Evolutionary conservation across 2,329 filamentous ascomycete genomes (phyloP).

Genomic region (Trichoderma sp.): DNA sequence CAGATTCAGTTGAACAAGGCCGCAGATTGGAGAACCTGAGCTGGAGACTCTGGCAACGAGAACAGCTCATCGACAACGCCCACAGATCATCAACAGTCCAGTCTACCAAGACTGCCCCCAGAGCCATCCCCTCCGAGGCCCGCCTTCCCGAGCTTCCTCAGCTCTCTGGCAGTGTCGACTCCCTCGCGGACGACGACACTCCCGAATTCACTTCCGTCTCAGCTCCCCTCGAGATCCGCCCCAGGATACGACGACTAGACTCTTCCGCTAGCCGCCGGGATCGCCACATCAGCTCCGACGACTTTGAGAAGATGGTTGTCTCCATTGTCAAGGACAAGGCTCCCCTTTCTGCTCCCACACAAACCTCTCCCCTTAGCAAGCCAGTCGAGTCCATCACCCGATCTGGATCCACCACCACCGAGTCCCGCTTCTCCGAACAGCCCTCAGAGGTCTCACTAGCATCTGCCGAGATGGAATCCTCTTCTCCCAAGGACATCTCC

Average conservation of each 20-base stretch:
- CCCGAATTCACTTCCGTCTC: constrained; percentile 57
- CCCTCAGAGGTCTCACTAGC: constrained; percentile 32
- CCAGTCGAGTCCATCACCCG: constrained; percentile 43
- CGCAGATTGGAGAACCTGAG: constrained; percentile 90
- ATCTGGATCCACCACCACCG: constrained; percentile 45
- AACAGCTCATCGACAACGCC: constrained; percentile 73
- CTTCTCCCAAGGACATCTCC: constrained; percentile 81
- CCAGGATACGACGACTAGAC: constrained; percentile 68
- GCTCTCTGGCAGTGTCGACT: constrained; percentile 76
- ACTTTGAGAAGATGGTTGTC: constrained; percentile 90
- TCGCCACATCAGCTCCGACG: constrained; percentile 87
- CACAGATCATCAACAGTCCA: constrained; percentile 42
- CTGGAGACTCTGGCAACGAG: constrained; percentile 92
- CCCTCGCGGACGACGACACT: constrained; percentile 65
- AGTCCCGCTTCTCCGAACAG: constrained; percentile 51
- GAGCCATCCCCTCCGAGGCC: constrained; percentile 46
- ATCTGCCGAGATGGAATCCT: constrained; percentile 32
- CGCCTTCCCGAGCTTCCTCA: constrained; percentile 61
- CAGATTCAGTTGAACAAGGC: constrained; percentile 90
- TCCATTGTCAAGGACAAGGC: constrained; percentile 87
- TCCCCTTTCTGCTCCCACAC: constrained; percentile 47
- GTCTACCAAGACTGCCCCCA: constrained; percentile 46
- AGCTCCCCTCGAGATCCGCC: constrained; percentile 60
- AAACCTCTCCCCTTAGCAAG: constrained; percentile 39
- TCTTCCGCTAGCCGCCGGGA: constrained; percentile 69